Evolutionary conservation across 78 protist species (phyloP).

Genomic region (slime mould (Dictyostelium discoideum)): DNA sequence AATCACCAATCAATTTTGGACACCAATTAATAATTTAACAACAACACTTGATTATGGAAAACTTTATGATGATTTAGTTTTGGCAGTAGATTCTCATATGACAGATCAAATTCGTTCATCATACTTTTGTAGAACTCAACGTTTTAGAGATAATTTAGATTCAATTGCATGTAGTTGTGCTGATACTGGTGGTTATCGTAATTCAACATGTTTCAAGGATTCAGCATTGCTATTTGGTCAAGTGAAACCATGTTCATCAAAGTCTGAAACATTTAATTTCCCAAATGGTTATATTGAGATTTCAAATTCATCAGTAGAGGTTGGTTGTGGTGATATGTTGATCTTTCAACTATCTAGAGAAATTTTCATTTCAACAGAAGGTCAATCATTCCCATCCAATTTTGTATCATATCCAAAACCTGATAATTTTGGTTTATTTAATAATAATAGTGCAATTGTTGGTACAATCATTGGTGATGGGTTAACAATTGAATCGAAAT

Average conservation of each 20-base stretch:
- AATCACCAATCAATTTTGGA: background rate
- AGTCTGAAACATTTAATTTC: background rate
- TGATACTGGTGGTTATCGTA: background rate
- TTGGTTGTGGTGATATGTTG: background rate
- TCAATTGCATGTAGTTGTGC: slow-evolving; percentile 11
- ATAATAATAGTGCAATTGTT: background rate
- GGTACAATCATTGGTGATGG: slow-evolving; percentile 38
- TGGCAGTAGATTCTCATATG: background rate
- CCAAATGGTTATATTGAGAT: background rate
- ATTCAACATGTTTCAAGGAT: slow-evolving; percentile 10
- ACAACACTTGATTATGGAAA: background rate
- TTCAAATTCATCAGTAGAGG: background rate
- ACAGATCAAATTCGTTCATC: background rate
- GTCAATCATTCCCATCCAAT: slow-evolving; percentile 18
- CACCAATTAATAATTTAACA: background rate
- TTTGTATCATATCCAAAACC: slow-evolving; percentile 36
- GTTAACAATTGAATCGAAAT: background rate
- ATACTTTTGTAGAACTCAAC: background rate
- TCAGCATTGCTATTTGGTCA: background rate
- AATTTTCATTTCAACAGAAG: background rate
- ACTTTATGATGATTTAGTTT: background rate
- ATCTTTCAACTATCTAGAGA: background rate
- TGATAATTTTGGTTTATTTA: slow-evolving; percentile 18
- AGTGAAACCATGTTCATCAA: slow-evolving; percentile 9
- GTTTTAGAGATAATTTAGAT: background rate